Evolutionary conservation across 1,284 basidiomycete species (phyloP).

Genomic region (Chiua sp.): DNA sequence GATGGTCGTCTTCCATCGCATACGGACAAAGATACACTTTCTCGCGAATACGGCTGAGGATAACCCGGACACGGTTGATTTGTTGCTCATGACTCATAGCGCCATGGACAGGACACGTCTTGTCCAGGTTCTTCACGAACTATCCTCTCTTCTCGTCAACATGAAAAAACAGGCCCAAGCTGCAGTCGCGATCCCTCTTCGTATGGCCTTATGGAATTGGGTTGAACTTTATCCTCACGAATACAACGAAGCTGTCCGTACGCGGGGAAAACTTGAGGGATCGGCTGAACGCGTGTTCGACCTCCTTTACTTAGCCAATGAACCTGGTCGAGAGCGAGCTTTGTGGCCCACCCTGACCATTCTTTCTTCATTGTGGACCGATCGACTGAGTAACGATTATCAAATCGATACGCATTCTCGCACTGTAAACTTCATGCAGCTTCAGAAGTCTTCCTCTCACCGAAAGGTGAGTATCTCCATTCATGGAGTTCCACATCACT

Average conservation of each 20-base stretch:
- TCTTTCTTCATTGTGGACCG: constrained; percentile 80
- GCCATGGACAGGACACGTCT: constrained; percentile 70
- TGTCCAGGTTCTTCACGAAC: constrained; percentile 73
- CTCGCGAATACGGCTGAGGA: constrained; percentile 61
- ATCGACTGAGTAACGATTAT: constrained; percentile 67
- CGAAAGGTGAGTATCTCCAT: constrained; percentile 43
- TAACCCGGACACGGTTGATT: constrained; percentile 69
- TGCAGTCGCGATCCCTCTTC: constrained; percentile 75
- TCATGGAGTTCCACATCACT: neutral
- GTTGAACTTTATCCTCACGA: constrained; percentile 84
- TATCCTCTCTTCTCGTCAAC: constrained; percentile 85
- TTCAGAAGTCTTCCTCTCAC: constrained; percentile 38
- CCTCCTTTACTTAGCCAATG: constrained; percentile 64
- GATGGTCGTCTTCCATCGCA: constrained; percentile 76
- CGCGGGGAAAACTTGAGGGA: constrained; percentile 74
- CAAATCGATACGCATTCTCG: constrained; percentile 45
- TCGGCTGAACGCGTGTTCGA: constrained; percentile 87
- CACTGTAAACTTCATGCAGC: constrained; percentile 36
- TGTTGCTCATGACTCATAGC: constrained; percentile 77
- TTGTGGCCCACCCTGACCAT: constrained; percentile 86
- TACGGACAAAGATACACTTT: constrained; percentile 74
- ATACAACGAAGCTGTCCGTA: constrained; percentile 74
- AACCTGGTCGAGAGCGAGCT: constrained; percentile 59
- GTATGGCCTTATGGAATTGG: constrained; percentile 93
- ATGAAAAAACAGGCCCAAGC: constrained; percentile 81